phyloP scores from a whole-genome alignment of 345 rosid genomes.

The Ceriops zippeliana region DNA sequence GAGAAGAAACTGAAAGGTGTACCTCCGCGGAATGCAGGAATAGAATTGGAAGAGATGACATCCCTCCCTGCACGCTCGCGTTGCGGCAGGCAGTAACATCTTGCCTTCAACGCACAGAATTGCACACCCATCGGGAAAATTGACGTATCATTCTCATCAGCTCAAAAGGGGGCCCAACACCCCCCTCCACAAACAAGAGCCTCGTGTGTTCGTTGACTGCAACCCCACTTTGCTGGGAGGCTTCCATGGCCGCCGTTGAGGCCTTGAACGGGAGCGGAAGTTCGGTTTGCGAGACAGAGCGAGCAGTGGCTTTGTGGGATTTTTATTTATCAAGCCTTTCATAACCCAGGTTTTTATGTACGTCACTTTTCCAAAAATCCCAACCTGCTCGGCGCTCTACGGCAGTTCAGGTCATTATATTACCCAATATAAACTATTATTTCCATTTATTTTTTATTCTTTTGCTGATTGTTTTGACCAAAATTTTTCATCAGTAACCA shows the following conservation, averaged over 20 bases:
- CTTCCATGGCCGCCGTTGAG: conserved; percentile 41
- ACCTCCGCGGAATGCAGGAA: conserved; percentile 91
- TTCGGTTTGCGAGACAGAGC: conserved; percentile 9
- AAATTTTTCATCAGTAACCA: too few species aligned
- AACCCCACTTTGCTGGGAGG: conserved; percentile 27
- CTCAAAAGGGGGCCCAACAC: conserved; percentile 47
- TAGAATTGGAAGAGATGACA: conserved; percentile 90
- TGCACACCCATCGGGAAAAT: not conserved
- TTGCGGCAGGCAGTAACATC: conserved; percentile 87
- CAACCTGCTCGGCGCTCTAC: too few species aligned
- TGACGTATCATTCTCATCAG: not conserved
- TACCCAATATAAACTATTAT: too few species aligned
- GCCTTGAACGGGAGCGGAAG: conserved; percentile 11
- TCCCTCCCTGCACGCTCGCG: conserved; percentile 90
- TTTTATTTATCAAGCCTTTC: too few species aligned
- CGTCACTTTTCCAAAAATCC: too few species aligned
- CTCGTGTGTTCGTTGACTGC: conserved; percentile 40
- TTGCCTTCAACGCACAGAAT: conserved; percentile 41
- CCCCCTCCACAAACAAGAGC: conserved; percentile 93
- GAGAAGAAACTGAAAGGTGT: not conserved
- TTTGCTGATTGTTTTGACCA: too few species aligned
- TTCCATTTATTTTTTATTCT: too few species aligned
- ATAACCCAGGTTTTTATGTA: too few species aligned
- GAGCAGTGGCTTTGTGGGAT: not conserved
- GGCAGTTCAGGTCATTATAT: too few species aligned